Evolutionary conservation across 129 eudicot species (phyloP).

Genomic region (Flaveria brownii): DNA sequence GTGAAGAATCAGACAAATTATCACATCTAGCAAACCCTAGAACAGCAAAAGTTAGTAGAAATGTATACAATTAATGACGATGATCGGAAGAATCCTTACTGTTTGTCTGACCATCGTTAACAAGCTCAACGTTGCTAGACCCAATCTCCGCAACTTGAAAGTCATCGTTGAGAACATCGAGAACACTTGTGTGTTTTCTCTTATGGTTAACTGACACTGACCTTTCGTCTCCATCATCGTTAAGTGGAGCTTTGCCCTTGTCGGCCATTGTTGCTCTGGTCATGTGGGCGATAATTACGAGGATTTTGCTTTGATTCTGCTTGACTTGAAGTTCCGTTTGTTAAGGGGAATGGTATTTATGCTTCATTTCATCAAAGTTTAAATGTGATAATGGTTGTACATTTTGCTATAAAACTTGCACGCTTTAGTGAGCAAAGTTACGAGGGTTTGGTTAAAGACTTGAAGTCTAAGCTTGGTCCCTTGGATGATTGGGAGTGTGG

Average conservation of each 20-base stretch:
- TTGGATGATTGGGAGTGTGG: no score
- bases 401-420: neutral
- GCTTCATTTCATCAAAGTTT: no score
- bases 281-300: no score
- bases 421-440: neutral
- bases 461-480: no score
- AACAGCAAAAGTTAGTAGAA: neutral
- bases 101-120: neutral
- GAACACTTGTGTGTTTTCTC: neutral
- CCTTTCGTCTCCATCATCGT: constrained; percentile 26
- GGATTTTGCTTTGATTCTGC: no score
- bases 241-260: neutral
- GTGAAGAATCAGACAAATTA: no score
- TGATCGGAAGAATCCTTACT: neutral
- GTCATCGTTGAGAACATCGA: neutral
- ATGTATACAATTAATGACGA: neutral
- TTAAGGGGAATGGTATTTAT: no score
- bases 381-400: no score
- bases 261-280: neutral
- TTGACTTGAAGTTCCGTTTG: no score
- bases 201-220: neutral
- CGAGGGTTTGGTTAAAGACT: no score
- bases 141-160: neutral
- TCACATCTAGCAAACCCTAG: neutral
- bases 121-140: no score